These are phyloP conservation scores for Schwanniomyces vanrijiae DNA, from an alignment of 805 yeast genomes.

Conservation along the genomic window DNA sequence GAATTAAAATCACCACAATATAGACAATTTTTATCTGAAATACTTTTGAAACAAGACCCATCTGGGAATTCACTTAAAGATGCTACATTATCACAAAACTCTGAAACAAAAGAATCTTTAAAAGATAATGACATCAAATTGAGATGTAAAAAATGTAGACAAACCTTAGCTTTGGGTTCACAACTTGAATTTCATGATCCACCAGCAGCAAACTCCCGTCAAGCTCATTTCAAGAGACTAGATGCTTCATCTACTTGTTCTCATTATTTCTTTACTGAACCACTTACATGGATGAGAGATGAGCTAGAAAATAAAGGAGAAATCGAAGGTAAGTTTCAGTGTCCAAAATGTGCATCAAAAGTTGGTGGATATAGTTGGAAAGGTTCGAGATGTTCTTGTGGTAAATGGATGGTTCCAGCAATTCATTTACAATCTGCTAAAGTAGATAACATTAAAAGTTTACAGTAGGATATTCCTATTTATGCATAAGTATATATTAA, in stretches of 20 bases:
- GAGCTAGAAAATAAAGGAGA: constrained; percentile 68
- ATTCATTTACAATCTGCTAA: constrained; percentile 77
- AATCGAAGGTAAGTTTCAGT: constrained; percentile 81
- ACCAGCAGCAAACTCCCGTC: constrained; percentile 64
- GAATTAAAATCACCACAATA: constrained; percentile 21
- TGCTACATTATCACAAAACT: constrained; percentile 6
- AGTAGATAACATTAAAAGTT: constrained; percentile 59
- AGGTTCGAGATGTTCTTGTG: constrained; percentile 92
- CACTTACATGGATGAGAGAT: constrained; percentile 86
- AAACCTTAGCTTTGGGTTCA: constrained; percentile 59
- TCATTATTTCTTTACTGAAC: constrained; percentile 79
- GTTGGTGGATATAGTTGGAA: constrained; percentile 94
- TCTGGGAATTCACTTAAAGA: constrained; percentile 36
- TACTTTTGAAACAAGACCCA: constrained; percentile 36
- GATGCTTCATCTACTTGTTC: constrained; percentile 67
- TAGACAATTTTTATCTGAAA: constrained; percentile 24
- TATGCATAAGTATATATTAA: constrained; percentile 3
- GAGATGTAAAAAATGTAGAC: constrained; percentile 84
- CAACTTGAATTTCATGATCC: constrained; percentile 65
- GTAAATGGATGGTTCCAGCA: constrained; percentile 94
- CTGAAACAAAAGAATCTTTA: constrained; percentile 21
- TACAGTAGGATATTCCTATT: constrained; percentile 5
- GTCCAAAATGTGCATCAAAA: constrained; percentile 83
- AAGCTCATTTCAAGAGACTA: constrained; percentile 62
- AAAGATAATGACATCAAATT: constrained; percentile 34